Evolutionary conservation across 305 asterid genomes (phyloP), one percentile per base, ranked within the genome.

Genomic region (Fraxinus dipetala): DNA sequence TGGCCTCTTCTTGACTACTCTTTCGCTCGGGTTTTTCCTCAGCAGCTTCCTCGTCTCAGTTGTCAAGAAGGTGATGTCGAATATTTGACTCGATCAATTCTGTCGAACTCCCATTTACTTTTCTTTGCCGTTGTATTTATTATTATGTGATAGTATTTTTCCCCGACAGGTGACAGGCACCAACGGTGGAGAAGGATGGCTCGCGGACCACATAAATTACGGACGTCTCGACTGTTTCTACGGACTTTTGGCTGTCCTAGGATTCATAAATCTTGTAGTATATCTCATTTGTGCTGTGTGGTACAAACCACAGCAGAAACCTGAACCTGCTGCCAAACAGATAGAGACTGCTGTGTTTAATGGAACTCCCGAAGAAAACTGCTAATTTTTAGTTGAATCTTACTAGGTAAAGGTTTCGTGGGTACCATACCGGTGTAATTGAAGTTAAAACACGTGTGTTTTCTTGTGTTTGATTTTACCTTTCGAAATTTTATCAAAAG

Each of bases 211-310:
- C 77, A 89, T 93, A 11, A 92, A 95, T 82, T 65, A 89, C 5
- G 98, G 98, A 72, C 86, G 93, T n/a, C 91, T 95, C 5, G 98
- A 95, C 74, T 82, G 85, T 40, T 93, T 95, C 88, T 95, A 95
- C 38, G 81, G 93, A 81, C 90, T 95, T 59, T 79, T 95, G 13
- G 91, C 98, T 0, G 63, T 80, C 14, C 78, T 95, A 40, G 93
- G 98, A 2, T 26, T 90, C 2, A 11, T 95, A 4, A 95, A 95
- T 78, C 85, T 91, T 4, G 82, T 51, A 11, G 35, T 93, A 16
- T 94, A 91, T 81, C 80, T 91, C 5, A 73, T 91, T 2, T 89
- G 94, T 83, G 94, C 97, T 0, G 78, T 36, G 14, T 90, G 92
- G 92, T 90, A 87, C 77, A 89, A 90, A 76, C 88, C 90, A 8